Percentiles rank a stretch among this genome's conserved stretches.
Evolutionary conservation across 2,329 filamentous ascomycete species (phyloP).

Genomic region (Coniochaeta ligniaria): DNA sequence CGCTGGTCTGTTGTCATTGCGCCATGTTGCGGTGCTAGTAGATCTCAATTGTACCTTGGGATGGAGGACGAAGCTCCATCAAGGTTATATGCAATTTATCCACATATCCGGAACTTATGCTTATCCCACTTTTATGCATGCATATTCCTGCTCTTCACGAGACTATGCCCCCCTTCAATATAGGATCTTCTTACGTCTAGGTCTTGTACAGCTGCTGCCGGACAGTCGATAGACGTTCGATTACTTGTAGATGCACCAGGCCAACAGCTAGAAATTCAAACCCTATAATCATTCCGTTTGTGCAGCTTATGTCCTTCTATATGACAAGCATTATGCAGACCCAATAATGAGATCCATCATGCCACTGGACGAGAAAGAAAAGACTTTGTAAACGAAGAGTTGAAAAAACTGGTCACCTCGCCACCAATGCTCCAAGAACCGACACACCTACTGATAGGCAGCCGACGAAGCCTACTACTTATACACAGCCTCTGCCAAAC

Average conservation of each 20-base stretch:
- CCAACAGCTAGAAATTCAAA: not conserved
- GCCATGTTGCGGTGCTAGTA: not conserved
- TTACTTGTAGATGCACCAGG: not conserved
- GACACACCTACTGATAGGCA: not conserved
- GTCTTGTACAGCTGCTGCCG: not conserved
- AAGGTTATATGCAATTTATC: not conserved
- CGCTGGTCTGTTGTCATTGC: not conserved
- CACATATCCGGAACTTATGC: not conserved
- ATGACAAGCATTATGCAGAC: not conserved
- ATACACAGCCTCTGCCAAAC: not conserved
- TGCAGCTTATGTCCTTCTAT: not conserved
- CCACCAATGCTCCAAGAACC: not conserved
- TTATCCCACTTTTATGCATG: not conserved
- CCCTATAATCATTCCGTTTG: not conserved
- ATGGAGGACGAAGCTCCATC: not conserved
- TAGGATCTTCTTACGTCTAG: not conserved
- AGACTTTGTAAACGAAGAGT: not conserved
- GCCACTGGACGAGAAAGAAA: not conserved
- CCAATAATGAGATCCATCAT: not conserved
- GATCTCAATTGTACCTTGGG: too few relatives aligned
- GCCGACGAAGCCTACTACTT: not conserved
- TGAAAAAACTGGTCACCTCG: not conserved
- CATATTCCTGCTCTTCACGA: not conserved
- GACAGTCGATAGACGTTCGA: not conserved
- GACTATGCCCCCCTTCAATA: not conserved